Base-by-base conservation (phyloP, 2,329 filamentous ascomycete species). In the Aspergillus thermomutatus region DNA sequence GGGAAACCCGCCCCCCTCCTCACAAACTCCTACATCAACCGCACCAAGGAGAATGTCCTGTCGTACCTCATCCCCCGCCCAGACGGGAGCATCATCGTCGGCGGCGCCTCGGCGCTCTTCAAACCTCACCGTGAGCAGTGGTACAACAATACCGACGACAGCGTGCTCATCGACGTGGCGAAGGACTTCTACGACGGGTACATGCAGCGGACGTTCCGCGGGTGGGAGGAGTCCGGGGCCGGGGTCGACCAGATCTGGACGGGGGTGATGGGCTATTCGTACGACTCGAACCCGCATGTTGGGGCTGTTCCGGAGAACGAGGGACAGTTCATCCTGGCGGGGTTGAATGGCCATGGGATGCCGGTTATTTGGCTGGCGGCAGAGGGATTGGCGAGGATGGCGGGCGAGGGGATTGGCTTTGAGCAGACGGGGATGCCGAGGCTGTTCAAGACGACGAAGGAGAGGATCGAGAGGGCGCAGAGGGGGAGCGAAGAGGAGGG, bases 291-390 rank as follows among this genome's bases (percentile, higher is more conserved):
- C 23, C 81, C 82, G 0, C 79, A 81, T 64, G 75, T 88, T 54
- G 84, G 85, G 0, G 60, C 70, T 1, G 75, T 79, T 53, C 80
- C 79, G 0, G 73, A 68, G 1, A 69, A 66, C 49, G 60, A 70
- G 3, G 78, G 79, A 0, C 65, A 88, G 21, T 88, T 82, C 77
- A 73, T 86, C 2, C 78, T 77, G 14, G 83, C 81, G 1, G 80
- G 83, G 1, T 88, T 88, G 62, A 86, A 87, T 65, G 87, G 87
- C 0, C 84, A 88, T 69, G 84, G 85, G 0, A 88, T 88, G 86
- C 84, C 85, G 0, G 69, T 84, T 19, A 84, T 83, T 54, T 82
- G 83, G 72, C 80, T 84, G 66, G 81, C 80, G 31, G 84, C 84
- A 0, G 80, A 81, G 63, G 86, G 81, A 0, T 63, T 88, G 55